Conservation (phyloP, 768 basidiomycete species). For the Kwoniella sp. region DNA sequence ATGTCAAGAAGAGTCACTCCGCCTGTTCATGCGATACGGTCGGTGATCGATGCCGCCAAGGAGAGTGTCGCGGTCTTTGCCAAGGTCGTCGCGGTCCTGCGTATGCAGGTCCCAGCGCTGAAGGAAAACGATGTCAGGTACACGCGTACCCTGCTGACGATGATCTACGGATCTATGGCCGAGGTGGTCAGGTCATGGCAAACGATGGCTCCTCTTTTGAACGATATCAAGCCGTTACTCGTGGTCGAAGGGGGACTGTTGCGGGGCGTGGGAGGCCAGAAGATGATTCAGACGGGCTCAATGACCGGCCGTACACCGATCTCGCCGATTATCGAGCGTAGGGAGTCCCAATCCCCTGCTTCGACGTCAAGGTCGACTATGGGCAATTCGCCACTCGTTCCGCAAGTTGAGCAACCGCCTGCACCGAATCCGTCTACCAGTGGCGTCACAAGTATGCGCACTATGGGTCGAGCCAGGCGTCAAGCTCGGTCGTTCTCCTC, state of each 20-base stretch:
- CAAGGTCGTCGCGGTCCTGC: conserved; percentile 79
- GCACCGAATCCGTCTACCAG: conserved; percentile 52
- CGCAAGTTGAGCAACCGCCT: conserved; percentile 41
- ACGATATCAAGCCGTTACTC: conserved; percentile 64
- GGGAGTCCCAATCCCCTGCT: conserved; percentile 46
- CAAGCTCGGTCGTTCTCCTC: conserved; percentile 94
- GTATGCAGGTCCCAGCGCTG: conserved; percentile 61
- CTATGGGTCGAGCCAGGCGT: conserved; percentile 56
- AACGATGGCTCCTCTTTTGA: conserved; percentile 65
- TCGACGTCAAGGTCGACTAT: conserved; percentile 21
- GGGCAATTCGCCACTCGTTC: conserved; percentile 44
- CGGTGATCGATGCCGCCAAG: conserved; percentile 73
- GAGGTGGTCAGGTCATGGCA: conserved; percentile 86
- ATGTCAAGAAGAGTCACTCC: conserved; percentile 65
- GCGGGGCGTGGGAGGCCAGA: conserved; percentile 21
- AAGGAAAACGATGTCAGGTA: conserved; percentile 75
- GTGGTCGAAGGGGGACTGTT: conserved; percentile 47
- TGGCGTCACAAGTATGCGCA: conserved; percentile 3
- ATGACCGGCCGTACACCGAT: conserved; percentile 47
- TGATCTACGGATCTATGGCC: conserved; percentile 81
- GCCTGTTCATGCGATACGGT: conserved; percentile 66
- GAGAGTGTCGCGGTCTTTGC: conserved; percentile 78
- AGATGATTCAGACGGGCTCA: conserved; percentile 47
- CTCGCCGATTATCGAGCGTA: conserved; percentile 48
- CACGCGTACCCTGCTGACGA: conserved; percentile 75